These are phyloP conservation scores for Kodamaea fukazawae DNA, from an alignment of 805 yeast genomes.

Conservation along the genomic window DNA sequence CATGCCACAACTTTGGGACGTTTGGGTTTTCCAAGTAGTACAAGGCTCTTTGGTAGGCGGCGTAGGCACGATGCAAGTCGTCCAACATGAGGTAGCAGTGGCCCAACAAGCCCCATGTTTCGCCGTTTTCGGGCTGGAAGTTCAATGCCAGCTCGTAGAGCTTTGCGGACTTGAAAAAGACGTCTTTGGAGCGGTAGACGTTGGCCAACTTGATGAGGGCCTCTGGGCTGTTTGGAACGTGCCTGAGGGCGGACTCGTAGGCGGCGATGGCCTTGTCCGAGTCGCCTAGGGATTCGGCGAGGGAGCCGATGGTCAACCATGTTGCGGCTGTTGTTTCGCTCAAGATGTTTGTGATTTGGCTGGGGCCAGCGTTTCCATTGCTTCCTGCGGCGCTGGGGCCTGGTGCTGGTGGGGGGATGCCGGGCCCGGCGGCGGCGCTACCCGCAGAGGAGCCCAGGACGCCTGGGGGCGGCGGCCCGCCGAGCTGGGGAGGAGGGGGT, in stretches of 20 bases:
- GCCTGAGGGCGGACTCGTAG: slow-evolving; percentile 82
- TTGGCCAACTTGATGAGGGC: slow-evolving; percentile 85
- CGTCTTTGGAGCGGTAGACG: slow-evolving; percentile 82
- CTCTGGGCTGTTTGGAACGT: slow-evolving; percentile 80
- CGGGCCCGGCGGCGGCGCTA: too few relatives aligned
- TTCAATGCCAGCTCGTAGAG: slow-evolving; percentile 83
- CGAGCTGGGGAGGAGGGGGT: slow-evolving; percentile 2
- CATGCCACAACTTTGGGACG: slow-evolving; percentile 98
- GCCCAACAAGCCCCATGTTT: slow-evolving; percentile 94
- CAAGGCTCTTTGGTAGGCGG: slow-evolving; percentile 94
- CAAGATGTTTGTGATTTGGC: slow-evolving; percentile 18
- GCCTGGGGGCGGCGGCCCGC: slow-evolving; percentile 8
- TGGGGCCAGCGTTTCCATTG: slow-evolving; percentile 3
- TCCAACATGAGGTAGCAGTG: slow-evolving; percentile 97
- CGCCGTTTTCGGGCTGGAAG: slow-evolving; percentile 84
- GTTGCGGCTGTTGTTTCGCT: slow-evolving; percentile 69
- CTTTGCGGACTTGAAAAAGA: slow-evolving; percentile 92
- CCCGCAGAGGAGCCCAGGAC: neutral
- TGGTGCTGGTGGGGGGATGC: slow-evolving; percentile 2
- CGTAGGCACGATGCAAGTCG: slow-evolving; percentile 91
- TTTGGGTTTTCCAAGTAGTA: slow-evolving; percentile 88
- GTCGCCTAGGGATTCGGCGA: slow-evolving; percentile 88
- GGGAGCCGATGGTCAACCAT: slow-evolving; percentile 85
- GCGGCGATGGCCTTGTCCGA: slow-evolving; percentile 86
- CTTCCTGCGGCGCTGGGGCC: slow-evolving; percentile 4